phyloP scores from a whole-genome alignment of 2,329 filamentous ascomycete genomes.

The Diaporthe sp. region DNA sequence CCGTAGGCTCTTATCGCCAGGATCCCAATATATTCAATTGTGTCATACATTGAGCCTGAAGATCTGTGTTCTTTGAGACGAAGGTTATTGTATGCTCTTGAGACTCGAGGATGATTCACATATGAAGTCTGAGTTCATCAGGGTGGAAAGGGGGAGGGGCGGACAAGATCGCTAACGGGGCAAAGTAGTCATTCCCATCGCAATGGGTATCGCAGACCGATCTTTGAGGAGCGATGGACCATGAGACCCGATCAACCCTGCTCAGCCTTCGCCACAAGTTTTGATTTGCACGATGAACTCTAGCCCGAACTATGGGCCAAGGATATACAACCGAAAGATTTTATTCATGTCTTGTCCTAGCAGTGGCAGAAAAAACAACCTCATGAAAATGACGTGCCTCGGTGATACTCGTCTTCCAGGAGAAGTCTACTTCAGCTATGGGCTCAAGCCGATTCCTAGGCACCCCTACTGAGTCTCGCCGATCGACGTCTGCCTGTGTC shows the following conservation, averaged over 20 bases:
- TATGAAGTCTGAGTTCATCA: too few relatives aligned
- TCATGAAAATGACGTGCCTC: background rate
- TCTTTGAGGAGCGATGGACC: background rate
- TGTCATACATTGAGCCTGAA: too few relatives aligned
- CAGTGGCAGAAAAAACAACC: too few relatives aligned
- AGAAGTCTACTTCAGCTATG: background rate
- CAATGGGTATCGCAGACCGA: too few relatives aligned
- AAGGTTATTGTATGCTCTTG: too few relatives aligned
- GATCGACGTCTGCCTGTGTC: constrained; percentile 42
- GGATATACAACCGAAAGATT: background rate
- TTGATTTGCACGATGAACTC: background rate
- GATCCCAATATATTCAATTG: too few relatives aligned
- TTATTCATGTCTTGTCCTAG: background rate
- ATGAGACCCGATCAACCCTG: background rate
- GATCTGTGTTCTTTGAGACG: background rate
- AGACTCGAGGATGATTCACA: background rate
- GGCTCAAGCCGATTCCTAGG: constrained; percentile 5
- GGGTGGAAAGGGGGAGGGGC: too few relatives aligned
- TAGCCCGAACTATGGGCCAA: background rate
- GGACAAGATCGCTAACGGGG: too few relatives aligned
- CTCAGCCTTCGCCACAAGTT: background rate
- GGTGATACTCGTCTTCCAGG: background rate
- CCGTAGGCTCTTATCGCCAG: background rate
- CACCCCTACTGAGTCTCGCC: constrained; percentile 39
- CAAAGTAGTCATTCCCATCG: background rate